Evolutionary conservation across 176 grass and related monocot genomes (phyloP).

Genomic region (Bonia amplexicaulis): DNA sequence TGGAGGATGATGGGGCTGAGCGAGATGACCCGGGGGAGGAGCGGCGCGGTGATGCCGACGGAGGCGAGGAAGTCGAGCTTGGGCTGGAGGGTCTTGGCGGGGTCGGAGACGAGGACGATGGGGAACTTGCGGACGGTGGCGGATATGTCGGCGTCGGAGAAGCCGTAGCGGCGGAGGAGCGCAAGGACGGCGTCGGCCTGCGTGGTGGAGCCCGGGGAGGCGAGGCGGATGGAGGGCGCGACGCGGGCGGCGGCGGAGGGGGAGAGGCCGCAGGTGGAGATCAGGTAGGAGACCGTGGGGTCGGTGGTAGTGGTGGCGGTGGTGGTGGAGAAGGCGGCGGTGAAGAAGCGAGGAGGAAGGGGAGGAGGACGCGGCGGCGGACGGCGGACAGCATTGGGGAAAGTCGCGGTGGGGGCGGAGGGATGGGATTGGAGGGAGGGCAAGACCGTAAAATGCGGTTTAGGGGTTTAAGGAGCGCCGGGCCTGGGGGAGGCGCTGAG

Average conservation of each 20-base stretch:
- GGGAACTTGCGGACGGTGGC: neutral
- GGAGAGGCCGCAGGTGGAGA: slow-evolving; percentile 16
- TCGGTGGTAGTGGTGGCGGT: neutral
- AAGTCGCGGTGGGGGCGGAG: neutral
- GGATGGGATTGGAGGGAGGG: neutral
- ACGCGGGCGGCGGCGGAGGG: neutral
- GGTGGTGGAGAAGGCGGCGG: neutral
- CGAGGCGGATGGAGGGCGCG: neutral
- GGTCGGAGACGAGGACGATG: neutral
- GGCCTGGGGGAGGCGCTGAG: no score
- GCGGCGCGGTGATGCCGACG: slow-evolving; percentile 22
- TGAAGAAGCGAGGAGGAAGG: neutral
- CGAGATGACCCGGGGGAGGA: slow-evolving; percentile 19
- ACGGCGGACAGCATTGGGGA: slow-evolving; percentile 5
- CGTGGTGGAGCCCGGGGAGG: neutral
- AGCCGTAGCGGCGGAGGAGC: slow-evolving; percentile 30
- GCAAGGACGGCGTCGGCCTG: slow-evolving; percentile 24
- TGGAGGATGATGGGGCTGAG: slow-evolving; percentile 15
- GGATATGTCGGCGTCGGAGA: slow-evolving; percentile 26
- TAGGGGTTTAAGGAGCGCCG: neutral
- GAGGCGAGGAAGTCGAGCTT: slow-evolving; percentile 39
- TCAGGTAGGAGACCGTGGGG: neutral
- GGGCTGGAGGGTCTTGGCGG: slow-evolving; percentile 28
- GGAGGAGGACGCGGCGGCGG: neutral
- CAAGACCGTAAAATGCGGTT: neutral